A percentile compares a stretch with the other conserved stretches of the same genome.
Evolutionary conservation across 352 stramenopile genomes (phyloP).

Genomic region (Phytopythium delawarense): DNA sequence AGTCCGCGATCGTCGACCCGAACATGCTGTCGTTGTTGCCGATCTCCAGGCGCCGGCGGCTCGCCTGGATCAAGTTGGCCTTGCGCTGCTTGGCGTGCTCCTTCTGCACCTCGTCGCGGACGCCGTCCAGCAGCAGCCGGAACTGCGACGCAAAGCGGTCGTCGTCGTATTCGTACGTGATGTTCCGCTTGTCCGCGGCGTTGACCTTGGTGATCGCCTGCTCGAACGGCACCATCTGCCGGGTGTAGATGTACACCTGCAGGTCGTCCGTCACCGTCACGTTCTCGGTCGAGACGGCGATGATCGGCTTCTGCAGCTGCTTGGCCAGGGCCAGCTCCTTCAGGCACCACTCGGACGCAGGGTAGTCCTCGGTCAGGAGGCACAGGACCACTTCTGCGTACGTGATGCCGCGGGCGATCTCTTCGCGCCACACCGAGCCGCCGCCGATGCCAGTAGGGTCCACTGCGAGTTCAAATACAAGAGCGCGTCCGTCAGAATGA

Average conservation of each 20-base stretch:
- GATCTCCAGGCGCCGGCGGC: conserved; percentile 23
- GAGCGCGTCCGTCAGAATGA: not conserved
- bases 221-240: conserved; percentile 81
- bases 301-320: conserved; percentile 57
- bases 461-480: conserved; percentile 23
- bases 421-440: conserved; percentile 74
- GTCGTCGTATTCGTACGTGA: conserved; percentile 69
- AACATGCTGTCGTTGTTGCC: conserved; percentile 25
- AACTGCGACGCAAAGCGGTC: conserved; percentile 50
- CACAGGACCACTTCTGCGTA: conserved; percentile 71
- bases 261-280: conserved; percentile 61
- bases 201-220: conserved; percentile 55
- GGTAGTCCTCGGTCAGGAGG: conserved; percentile 72
- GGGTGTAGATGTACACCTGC: conserved; percentile 83
- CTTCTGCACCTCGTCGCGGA: conserved; percentile 75
- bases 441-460: conserved; percentile 76
- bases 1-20: conserved; percentile 28
- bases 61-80: conserved; percentile 31
- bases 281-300: conserved; percentile 61
- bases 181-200: conserved; percentile 44
- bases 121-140: conserved; percentile 59
- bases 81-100: conserved; percentile 72
- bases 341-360: conserved; percentile 69
- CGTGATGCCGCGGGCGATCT: conserved; percentile 76
- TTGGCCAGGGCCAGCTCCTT: conserved; percentile 79